Conservation (phyloP, 257 asterid species). For the Verbascum thapsus region DNA sequence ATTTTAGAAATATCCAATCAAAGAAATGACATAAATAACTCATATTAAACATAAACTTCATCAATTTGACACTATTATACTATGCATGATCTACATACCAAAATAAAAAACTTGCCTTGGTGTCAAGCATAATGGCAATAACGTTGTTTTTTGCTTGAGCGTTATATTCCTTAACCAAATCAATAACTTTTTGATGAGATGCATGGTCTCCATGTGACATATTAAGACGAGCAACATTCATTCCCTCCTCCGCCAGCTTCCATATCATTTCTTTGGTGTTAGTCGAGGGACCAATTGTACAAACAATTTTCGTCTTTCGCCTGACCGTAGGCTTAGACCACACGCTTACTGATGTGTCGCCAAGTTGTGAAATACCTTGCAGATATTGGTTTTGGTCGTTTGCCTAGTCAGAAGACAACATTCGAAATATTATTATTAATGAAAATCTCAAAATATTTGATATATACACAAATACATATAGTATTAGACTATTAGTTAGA, state of each 20-base stretch:
- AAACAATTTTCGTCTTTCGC: constrained; percentile 94
- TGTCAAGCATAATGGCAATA: constrained; percentile 97
- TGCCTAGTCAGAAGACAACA: constrained; percentile 41
- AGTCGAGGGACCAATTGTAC: constrained; percentile 98
- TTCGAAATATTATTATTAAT: constrained; percentile 14
- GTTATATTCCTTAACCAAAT: constrained; percentile 93
- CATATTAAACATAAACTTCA: no score
- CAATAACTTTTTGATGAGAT: constrained; percentile 96
- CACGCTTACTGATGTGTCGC: constrained; percentile 55
- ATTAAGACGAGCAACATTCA: constrained; percentile 95
- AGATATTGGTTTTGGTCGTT: constrained; percentile 55
- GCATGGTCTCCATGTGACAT: constrained; percentile 99
- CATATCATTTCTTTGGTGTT: constrained; percentile 91
- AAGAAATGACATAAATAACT: neutral
- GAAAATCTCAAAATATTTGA: no score
- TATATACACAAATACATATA: neutral
- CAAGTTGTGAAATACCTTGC: constrained; percentile 59
- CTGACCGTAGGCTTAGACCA: constrained; percentile 83
- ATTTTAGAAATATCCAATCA: no score
- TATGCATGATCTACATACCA: neutral
- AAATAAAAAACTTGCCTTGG: constrained; percentile 66
- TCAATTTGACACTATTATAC: neutral
- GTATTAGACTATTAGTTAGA: constrained; percentile 14
- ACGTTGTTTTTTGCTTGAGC: constrained; percentile 89
- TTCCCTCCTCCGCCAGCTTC: constrained; percentile 99